These are phyloP conservation scores for Austroboletus festivus DNA, from an alignment of 768 basidiomycete species.

Conservation along the genomic window DNA sequence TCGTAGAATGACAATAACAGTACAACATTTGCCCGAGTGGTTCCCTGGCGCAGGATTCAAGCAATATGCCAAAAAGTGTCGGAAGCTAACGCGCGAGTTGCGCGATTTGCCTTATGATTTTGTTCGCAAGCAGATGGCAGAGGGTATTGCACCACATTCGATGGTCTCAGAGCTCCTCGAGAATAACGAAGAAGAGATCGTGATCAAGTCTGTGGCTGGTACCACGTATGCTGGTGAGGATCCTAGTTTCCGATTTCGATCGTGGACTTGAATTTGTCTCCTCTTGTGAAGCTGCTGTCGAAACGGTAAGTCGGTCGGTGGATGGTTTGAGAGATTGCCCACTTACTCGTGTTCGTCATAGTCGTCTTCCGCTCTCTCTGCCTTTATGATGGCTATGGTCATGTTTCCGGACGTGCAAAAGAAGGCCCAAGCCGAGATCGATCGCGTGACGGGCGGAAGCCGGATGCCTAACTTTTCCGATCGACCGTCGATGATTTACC, in stretches of 20 bases:
- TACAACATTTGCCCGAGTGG: conserved; percentile 30
- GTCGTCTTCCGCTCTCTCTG: conserved; percentile 23
- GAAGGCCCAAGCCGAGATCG: conserved; percentile 29
- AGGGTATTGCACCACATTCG: conserved; percentile 15
- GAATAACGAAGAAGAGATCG: conserved; percentile 23
- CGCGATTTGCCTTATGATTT: conserved; percentile 16
- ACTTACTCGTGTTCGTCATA: not conserved
- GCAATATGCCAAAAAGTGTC: conserved; percentile 15
- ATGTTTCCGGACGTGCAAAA: conserved; percentile 23
- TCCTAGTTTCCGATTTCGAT: not conserved
- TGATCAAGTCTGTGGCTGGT: conserved; percentile 30
- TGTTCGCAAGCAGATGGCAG: conserved; percentile 19
- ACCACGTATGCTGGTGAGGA: conserved; percentile 30
- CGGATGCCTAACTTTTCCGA: conserved; percentile 21
- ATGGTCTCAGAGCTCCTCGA: conserved; percentile 25
- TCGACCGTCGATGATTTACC: conserved; percentile 20
- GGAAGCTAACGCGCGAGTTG: conserved; percentile 17
- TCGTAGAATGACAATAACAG: not conserved
- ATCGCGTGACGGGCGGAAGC: conserved; percentile 14
- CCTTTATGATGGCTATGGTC: conserved; percentile 28
- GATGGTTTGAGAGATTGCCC: not conserved
- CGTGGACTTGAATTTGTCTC: too few relatives aligned
- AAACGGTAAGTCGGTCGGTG: conserved; percentile 15
- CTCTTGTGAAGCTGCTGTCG: conserved; percentile 15
- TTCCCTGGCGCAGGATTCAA: conserved; percentile 31